phyloP scores from a whole-genome alignment of 2,329 filamentous ascomycete genomes.

The Microdochium trichocladiopsis region DNA sequence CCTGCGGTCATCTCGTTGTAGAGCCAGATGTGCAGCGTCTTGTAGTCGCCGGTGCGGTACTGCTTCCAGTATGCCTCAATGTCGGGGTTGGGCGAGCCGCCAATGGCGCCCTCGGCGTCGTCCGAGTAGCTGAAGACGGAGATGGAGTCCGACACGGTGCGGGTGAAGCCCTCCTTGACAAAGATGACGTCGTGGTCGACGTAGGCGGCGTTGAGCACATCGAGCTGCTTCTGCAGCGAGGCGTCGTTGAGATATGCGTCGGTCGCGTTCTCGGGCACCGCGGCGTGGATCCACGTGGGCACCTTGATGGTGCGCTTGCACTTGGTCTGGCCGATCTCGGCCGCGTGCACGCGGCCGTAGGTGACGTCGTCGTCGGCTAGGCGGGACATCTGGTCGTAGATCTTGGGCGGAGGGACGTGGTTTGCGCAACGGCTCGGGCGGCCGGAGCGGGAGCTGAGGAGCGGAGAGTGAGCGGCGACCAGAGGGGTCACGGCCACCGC shows the following conservation, averaged over 20 bases:
- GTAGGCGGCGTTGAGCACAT: constrained; percentile 33
- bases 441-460: background rate
- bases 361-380: background rate
- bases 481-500: background rate
- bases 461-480: background rate
- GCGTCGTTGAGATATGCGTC: constrained; percentile 1
- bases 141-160: constrained; percentile 21
- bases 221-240: constrained; percentile 1
- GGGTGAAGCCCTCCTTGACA: constrained; percentile 29
- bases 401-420: background rate
- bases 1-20: constrained; percentile 18
- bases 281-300: background rate
- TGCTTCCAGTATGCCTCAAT: background rate
- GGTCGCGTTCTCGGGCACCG: background rate
- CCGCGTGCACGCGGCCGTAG: background rate
- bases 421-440: background rate
- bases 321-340: background rate
- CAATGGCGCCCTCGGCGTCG: constrained; percentile 15
- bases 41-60: constrained; percentile 1
- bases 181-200: constrained; percentile 30
- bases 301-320: background rate
- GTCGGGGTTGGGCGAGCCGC: background rate
- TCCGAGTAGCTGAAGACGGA: constrained; percentile 34
- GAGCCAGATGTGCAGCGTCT: constrained; percentile 4
- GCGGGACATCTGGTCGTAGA: background rate